phyloP scores from a whole-genome alignment of 2,329 filamentous ascomycete species.

The Thielaviopsis punctulata region DNA sequence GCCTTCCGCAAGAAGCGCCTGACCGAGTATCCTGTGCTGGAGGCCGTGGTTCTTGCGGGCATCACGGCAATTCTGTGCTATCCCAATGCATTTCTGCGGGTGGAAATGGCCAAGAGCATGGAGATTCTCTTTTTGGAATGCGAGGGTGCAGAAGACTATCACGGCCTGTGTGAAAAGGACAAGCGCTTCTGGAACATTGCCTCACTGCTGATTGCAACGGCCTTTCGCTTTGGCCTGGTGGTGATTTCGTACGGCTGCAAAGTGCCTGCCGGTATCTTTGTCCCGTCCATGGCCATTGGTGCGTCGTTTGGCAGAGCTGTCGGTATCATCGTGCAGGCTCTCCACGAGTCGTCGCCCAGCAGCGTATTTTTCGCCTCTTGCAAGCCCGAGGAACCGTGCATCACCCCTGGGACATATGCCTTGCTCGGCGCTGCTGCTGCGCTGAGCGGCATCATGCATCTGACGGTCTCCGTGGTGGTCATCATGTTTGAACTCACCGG shows the following conservation, averaged over 20 bases:
- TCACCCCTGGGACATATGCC: conserved; percentile 92
- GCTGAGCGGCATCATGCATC: conserved; percentile 92
- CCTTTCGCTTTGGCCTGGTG: conserved; percentile 67
- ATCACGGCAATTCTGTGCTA: conserved; percentile 88
- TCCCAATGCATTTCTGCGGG: conserved; percentile 83
- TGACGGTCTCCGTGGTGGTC: conserved; percentile 89
- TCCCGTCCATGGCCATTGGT: conserved; percentile 93
- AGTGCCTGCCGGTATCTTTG: conserved; percentile 93
- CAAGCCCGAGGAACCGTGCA: conserved; percentile 80
- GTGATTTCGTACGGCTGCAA: conserved; percentile 97
- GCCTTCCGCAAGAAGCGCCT: conserved; percentile 91
- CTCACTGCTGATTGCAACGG: conserved; percentile 61
- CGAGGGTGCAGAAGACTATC: conserved; percentile 72
- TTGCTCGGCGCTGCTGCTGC: conserved; percentile 86
- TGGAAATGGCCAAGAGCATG: conserved; percentile 99
- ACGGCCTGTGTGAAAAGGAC: conserved; percentile 67
- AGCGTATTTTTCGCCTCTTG: conserved; percentile 80
- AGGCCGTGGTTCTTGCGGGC: conserved; percentile 68
- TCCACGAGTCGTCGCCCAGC: conserved; percentile 68
- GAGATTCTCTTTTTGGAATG: conserved; percentile 93
- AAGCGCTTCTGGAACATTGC: conserved; percentile 63
- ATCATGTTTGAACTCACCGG: conserved; percentile 99
- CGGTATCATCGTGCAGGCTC: conserved; percentile 82
- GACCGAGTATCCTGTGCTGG: conserved; percentile 63
- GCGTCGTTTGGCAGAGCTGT: conserved; percentile 85